Percentiles rank a stretch among this genome's conserved stretches.
These are phyloP conservation scores for Cryptosporidium tyzzeri DNA, from an alignment of 169 alveolate genomes.

Conservation along the genomic window DNA sequence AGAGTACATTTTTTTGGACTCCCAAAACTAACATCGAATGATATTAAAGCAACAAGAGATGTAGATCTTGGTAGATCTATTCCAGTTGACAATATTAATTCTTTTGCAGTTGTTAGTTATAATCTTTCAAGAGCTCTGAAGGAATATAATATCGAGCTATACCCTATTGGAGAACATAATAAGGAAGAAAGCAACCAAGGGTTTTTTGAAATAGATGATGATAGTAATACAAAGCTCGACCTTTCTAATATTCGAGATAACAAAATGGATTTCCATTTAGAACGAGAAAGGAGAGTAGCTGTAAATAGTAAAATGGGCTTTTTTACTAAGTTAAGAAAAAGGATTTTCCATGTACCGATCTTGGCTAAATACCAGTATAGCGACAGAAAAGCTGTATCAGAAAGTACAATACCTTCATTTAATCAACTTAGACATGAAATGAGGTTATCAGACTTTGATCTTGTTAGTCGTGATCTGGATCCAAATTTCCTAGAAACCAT, in stretches of 20 bases:
- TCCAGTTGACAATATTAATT: slow-evolving; percentile 45
- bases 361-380: not conserved
- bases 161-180: slow-evolving; percentile 7
- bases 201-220: slow-evolving; percentile 1
- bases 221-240: not conserved
- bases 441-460: slow-evolving; percentile 3
- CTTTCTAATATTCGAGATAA: slow-evolving; percentile 6
- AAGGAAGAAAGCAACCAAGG: not conserved
- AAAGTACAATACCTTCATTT: not conserved
- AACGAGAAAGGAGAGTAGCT: not conserved
- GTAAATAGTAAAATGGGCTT: not conserved
- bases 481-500: not conserved
- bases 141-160: slow-evolving; percentile 40
- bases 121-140: slow-evolving; percentile 48
- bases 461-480: slow-evolving; percentile 41
- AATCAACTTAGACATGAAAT: slow-evolving; percentile 7
- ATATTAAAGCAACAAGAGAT: slow-evolving; percentile 26
- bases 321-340: slow-evolving; percentile 12
- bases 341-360: slow-evolving; percentile 39
- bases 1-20: slow-evolving; percentile 51
- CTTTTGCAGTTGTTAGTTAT: slow-evolving; percentile 67
- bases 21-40: slow-evolving; percentile 51
- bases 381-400: not conserved
- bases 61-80: slow-evolving; percentile 41
- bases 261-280: not conserved